phyloP scores from a whole-genome alignment of 2,329 filamentous ascomycete genomes.

The Aspergillus floridensis region DNA sequence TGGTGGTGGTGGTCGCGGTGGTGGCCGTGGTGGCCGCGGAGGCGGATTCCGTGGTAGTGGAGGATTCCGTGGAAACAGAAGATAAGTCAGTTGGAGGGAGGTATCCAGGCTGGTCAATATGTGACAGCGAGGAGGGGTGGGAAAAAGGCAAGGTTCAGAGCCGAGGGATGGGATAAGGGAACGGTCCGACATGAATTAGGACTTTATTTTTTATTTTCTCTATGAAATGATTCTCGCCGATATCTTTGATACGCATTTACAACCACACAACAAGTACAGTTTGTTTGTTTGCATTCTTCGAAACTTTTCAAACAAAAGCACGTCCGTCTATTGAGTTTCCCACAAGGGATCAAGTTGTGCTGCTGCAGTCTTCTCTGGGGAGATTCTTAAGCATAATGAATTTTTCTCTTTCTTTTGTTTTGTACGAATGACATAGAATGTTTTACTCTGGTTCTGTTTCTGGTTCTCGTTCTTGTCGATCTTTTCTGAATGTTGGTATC shows the following conservation, averaged over 20 bases:
- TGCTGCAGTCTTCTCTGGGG: too few relatives aligned
- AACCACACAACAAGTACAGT: background rate
- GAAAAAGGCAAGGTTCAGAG: background rate
- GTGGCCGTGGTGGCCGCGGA: constrained; percentile 7
- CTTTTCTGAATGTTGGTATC: too few relatives aligned
- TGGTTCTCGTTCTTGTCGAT: too few relatives aligned
- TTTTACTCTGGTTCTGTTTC: too few relatives aligned
- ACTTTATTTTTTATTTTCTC: background rate
- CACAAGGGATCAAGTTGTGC: too few relatives aligned
- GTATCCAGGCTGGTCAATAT: too few relatives aligned
- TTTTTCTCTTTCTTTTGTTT: too few relatives aligned
- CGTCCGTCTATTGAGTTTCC: background rate
- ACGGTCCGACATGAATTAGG: background rate
- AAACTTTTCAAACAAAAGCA: background rate
- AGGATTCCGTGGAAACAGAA: constrained; percentile 1
- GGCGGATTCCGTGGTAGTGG: constrained; percentile 1
- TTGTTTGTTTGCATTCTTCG: too few relatives aligned
- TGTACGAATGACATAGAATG: too few relatives aligned
- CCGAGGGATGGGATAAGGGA: too few relatives aligned
- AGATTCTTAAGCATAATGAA: too few relatives aligned
- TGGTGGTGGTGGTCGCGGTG: constrained; percentile 18
- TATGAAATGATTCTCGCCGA: background rate
- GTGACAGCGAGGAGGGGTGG: too few relatives aligned
- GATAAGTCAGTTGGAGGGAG: background rate
- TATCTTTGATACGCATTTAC: background rate